These are phyloP conservation scores for Penicillium paradoxum DNA, from an alignment of 495 filamentous ascomycete species.

Conservation along the genomic window DNA sequence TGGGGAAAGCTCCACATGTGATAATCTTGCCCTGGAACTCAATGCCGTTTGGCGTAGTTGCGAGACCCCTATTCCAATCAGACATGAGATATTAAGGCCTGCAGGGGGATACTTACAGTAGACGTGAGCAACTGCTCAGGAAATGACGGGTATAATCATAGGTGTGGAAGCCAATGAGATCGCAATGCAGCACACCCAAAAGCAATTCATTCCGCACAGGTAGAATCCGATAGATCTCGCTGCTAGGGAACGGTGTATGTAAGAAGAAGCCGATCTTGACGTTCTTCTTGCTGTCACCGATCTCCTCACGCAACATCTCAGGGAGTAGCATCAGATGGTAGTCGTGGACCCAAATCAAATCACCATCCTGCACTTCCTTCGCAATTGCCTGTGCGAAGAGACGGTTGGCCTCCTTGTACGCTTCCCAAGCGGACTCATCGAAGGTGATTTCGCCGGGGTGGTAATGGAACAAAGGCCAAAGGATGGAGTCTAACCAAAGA, in stretches of 20 bases:
- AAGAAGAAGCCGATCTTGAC: conserved; percentile 97
- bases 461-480: conserved; percentile 98
- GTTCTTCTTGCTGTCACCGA: conserved; percentile 68
- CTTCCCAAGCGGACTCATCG: conserved; percentile 87
- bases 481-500: conserved; percentile 69
- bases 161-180: conserved; percentile 94
- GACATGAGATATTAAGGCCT: background rate
- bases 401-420: conserved; percentile 85
- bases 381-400: conserved; percentile 80
- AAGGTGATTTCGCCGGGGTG: conserved; percentile 97
- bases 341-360: conserved; percentile 95
- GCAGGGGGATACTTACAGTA: conserved; percentile 57
- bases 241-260: conserved; percentile 95
- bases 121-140: conserved; percentile 82
- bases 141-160: conserved; percentile 97
- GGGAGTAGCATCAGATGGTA: conserved; percentile 97
- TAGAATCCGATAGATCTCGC: conserved; percentile 92
- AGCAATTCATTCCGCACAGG: conserved; percentile 88
- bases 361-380: conserved; percentile 79
- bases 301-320: conserved; percentile 85
- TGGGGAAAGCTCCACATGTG: conserved; percentile 88
- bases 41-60: conserved; percentile 84
- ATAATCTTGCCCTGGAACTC: conserved; percentile 80
- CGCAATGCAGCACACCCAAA: conserved; percentile 79
- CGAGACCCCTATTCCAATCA: conserved; percentile 50